phyloP scores from a whole-genome alignment of 1,139 yeast species.

The Geotrichum reessii region DNA sequence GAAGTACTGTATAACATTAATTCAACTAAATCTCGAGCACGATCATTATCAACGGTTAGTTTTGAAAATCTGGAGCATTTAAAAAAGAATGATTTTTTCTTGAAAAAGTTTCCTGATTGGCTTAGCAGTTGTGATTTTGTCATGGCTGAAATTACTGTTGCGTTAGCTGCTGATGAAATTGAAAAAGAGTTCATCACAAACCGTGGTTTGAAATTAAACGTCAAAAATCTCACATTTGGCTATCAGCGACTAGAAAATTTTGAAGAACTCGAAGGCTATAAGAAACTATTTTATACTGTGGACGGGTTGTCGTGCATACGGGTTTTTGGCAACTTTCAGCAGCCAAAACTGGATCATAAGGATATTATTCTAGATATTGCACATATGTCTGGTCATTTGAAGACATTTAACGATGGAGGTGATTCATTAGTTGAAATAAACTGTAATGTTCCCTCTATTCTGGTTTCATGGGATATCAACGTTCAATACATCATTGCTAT shows the following conservation, averaged over 20 bases:
- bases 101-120: constrained; percentile 35
- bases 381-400: neutral
- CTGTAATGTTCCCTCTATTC: constrained; percentile 28
- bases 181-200: constrained; percentile 3
- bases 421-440: constrained; percentile 10
- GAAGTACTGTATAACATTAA: constrained; percentile 26
- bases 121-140: constrained; percentile 28
- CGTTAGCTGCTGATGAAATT: constrained; percentile 25
- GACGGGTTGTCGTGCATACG: neutral
- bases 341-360: neutral
- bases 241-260: neutral
- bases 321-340: neutral
- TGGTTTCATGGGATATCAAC: constrained; percentile 30
- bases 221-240: neutral
- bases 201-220: constrained; percentile 7
- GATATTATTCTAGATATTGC: neutral
- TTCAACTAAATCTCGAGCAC: constrained; percentile 1
- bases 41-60: neutral
- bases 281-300: neutral
- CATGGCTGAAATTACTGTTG: constrained; percentile 29
- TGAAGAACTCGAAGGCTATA: neutral
- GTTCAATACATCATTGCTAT: constrained; percentile 28
- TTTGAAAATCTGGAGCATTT: neutral
- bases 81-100: constrained; percentile 14
- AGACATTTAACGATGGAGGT: neutral